A percentile compares a stretch with the other conserved stretches of the same genome.
phyloP scores from a whole-genome alignment of 768 basidiomycete species.

The Lentinula edodes region DNA sequence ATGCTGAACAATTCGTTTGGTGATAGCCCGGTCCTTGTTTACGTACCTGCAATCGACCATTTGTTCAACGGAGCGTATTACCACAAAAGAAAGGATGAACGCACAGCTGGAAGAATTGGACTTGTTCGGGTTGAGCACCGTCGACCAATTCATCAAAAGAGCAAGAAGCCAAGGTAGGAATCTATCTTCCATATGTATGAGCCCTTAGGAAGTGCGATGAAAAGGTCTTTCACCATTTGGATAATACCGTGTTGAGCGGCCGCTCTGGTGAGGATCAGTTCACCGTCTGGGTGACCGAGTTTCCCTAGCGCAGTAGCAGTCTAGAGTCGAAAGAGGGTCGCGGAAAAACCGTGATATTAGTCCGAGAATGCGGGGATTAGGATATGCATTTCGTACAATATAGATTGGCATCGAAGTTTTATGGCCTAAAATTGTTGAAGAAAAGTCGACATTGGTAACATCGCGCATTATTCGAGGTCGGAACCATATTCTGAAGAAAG shows the following conservation, averaged over 20 bases:
- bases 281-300: conserved; percentile 93
- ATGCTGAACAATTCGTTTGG: conserved; percentile 81
- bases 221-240: conserved; percentile 52
- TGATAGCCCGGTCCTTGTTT: conserved; percentile 83
- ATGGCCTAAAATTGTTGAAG: conserved; percentile 75
- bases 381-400: conserved; percentile 43
- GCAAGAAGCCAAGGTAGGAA: conserved; percentile 92
- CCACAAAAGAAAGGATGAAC: conserved; percentile 12
- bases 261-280: conserved; percentile 84
- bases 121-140: conserved; percentile 71
- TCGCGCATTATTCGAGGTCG: conserved; percentile 82
- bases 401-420: conserved; percentile 74
- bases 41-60: conserved; percentile 56
- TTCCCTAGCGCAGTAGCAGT: conserved; percentile 90
- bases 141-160: conserved; percentile 96
- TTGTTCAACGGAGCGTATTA: background rate
- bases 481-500: conserved; percentile 71
- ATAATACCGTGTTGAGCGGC: conserved; percentile 76
- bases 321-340: conserved; percentile 19
- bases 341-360: background rate
- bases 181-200: conserved; percentile 38
- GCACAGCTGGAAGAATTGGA: conserved; percentile 82
- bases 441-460: conserved; percentile 83
- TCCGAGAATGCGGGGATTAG: background rate
- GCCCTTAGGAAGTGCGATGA: background rate